Conservation (phyloP, 192 early-diverging fungal genomes). For the Umbelopsis ramanniana region DNA sequence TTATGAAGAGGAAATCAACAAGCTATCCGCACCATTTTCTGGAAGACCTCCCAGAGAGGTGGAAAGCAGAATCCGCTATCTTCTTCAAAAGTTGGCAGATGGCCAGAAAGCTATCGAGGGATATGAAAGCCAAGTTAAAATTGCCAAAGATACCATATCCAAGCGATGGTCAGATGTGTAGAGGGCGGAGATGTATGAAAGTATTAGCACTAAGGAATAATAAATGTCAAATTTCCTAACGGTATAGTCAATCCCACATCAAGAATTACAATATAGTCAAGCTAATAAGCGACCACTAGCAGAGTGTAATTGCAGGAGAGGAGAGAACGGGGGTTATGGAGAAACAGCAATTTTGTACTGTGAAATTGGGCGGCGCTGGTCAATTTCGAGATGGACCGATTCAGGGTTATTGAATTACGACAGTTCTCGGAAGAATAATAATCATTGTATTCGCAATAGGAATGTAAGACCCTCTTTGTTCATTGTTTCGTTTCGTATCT, state of each 20-base stretch:
- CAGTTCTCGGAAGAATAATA: conserved; percentile 20
- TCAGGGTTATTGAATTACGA: conserved; percentile 8
- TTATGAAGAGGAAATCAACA: conserved; percentile 64
- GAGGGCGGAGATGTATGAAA: not conserved
- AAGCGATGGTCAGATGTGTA: conserved; percentile 28
- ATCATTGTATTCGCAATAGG: not conserved
- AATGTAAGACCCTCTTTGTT: conserved; percentile 6
- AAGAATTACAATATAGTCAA: not conserved
- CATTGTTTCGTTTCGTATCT: conserved; percentile 3
- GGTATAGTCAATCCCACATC: not conserved
- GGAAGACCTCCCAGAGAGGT: conserved; percentile 63
- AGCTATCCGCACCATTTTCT: conserved; percentile 56
- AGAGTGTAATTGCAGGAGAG: not conserved
- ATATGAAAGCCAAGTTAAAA: conserved; percentile 32
- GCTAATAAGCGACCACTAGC: not conserved
- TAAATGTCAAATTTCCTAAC: not conserved
- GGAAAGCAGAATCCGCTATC: conserved; percentile 25
- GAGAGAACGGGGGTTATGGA: not conserved
- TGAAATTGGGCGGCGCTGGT: conserved; percentile 7
- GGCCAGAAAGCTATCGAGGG: conserved; percentile 28
- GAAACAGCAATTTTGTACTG: not conserved
- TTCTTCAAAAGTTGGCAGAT: conserved; percentile 27
- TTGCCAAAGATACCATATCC: conserved; percentile 26
- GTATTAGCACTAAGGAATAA: not conserved
- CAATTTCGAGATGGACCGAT: conserved; percentile 18